phyloP scores from a whole-genome alignment of 2,329 filamentous ascomycete genomes.

The Penicillium griseofulvum region DNA sequence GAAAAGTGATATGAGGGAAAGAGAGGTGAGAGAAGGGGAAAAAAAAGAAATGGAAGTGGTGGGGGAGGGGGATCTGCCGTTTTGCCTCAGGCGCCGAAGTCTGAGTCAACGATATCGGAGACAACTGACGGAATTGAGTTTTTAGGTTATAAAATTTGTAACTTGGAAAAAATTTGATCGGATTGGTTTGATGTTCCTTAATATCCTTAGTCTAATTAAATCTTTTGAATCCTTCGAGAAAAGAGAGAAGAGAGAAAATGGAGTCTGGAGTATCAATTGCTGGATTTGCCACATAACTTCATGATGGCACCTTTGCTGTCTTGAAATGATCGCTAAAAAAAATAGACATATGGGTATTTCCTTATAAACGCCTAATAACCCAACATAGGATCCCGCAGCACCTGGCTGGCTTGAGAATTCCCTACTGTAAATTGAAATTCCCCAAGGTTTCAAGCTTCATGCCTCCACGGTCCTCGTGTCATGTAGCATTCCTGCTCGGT shows the following conservation, averaged over 20 bases:
- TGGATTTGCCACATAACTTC: not conserved
- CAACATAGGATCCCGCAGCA: not conserved
- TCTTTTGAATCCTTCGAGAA: not conserved
- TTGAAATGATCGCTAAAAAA: conserved; percentile 4
- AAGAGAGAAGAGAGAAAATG: not conserved
- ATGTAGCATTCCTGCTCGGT: conserved; percentile 23
- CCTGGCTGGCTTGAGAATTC: not conserved
- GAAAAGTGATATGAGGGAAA: conserved; percentile 4
- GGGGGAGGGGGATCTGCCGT: conserved; percentile 21
- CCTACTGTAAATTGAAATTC: not conserved
- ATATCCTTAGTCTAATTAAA: no score
- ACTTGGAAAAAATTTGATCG: not conserved
- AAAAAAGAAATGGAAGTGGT: conserved; percentile 21
- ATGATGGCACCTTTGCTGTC: not conserved
- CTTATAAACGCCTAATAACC: conserved; percentile 6
- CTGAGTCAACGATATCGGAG: conserved; percentile 11
- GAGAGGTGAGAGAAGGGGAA: conserved; percentile 6
- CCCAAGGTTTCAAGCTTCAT: not conserved
- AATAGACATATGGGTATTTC: conserved; percentile 8
- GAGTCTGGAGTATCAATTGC: not conserved
- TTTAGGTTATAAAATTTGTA: conserved; percentile 4
- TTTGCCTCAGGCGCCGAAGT: conserved; percentile 18
- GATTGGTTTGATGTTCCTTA: not conserved
- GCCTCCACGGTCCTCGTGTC: not conserved
- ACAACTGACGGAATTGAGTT: conserved; percentile 1